Conservation (phyloP, 73 alveolate species). For the Paramecium tetraurelia region DNA sequence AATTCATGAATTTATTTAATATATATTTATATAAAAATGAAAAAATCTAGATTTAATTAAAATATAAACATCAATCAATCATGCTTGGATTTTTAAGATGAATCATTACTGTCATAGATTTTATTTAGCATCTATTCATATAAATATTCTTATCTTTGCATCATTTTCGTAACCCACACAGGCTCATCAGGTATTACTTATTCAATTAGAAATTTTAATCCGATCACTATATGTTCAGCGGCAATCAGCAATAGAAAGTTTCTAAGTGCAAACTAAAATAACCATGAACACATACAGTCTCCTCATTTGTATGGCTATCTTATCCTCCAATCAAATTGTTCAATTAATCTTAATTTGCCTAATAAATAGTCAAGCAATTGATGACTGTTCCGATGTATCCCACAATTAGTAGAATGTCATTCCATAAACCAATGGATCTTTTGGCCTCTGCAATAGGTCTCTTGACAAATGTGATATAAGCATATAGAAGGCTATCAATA, state of each 20-base stretch:
- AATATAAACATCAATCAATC: neutral
- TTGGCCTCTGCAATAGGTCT: neutral
- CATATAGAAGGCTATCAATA: neutral
- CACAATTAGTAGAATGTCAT: neutral
- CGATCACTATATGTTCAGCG: conserved; percentile 4
- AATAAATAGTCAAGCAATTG: neutral
- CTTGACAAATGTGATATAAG: neutral
- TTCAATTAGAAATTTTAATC: neutral
- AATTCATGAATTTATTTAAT: neutral
- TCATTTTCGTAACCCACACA: neutral
- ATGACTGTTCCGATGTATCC: conserved; percentile 2
- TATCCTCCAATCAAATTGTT: neutral
- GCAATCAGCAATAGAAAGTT: neutral
- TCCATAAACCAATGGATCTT: conserved; percentile 15
- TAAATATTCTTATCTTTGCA: neutral
- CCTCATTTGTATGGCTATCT: neutral
- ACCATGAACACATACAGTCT: neutral
- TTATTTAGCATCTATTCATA: neutral
- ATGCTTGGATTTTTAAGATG: neutral
- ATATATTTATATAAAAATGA: neutral
- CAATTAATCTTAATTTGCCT: neutral
- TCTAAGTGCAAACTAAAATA: neutral
- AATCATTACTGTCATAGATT: neutral
- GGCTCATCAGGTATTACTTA: conserved; percentile 4
- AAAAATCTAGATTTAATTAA: neutral